Conservation (phyloP, 2,329 filamentous ascomycete genomes). For the Pseudodiploospora longispora region DNA sequence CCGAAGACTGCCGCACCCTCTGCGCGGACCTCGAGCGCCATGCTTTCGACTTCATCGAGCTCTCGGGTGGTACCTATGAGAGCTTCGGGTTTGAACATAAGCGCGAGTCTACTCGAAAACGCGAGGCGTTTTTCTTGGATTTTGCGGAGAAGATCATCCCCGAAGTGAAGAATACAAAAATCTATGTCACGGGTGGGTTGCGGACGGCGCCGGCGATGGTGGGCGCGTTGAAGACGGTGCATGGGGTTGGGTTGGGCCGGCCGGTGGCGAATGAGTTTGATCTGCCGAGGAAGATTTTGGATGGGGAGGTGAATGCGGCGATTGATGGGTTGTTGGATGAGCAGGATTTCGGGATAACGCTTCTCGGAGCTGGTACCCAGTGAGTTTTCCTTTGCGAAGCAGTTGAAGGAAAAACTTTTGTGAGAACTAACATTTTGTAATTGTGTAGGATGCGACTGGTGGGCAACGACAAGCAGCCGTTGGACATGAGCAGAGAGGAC, state of each 20-base stretch:
- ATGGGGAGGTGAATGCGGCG: conserved; percentile 31
- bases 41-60: conserved; percentile 50
- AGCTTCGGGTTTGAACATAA: conserved; percentile 41
- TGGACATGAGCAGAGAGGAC: conserved; percentile 41
- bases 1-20: conserved; percentile 43
- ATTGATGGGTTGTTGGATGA: conserved; percentile 40
- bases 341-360: conserved; percentile 37
- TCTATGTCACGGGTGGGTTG: conserved; percentile 52
- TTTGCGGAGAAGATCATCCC: conserved; percentile 47
- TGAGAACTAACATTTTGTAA: neutral
- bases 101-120: conserved; percentile 44
- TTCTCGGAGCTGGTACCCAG: conserved; percentile 23
- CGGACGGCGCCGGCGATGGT: conserved; percentile 49
- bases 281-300: conserved; percentile 17
- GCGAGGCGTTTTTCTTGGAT: conserved; percentile 53
- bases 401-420: neutral
- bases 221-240: conserved; percentile 45
- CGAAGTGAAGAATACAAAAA: conserved; percentile 39
- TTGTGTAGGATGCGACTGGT: conserved; percentile 21
- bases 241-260: conserved; percentile 50
- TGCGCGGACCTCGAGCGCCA: conserved; percentile 39
- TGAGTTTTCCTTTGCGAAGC: conserved; percentile 10
- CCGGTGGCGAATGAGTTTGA: conserved; percentile 21
- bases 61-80: conserved; percentile 54
- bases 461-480: conserved; percentile 42